Base-by-base conservation (phyloP, 225 moss, liverwort and hornwort species). In the Pseudoscleropodium purum region DNA sequence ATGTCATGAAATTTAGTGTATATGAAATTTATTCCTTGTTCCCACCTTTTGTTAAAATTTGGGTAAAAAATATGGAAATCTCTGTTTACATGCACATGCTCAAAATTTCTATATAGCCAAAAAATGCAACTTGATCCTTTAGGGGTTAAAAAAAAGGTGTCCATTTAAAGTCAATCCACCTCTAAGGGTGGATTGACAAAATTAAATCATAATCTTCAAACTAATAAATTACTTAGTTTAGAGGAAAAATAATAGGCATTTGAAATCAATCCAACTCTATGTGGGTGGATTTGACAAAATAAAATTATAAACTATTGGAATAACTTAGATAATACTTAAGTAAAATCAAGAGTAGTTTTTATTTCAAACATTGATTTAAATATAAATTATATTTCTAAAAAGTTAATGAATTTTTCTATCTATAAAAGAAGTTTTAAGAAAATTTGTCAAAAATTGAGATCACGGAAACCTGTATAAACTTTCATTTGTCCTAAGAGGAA, bases 391-490 rank as follows among this genome's bases (percentile, higher is more conserved):
- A 72, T 41, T 41, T 41, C 9, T 1, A 8, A 0, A 45, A 29
- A 73, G 5, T 10, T 17, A 29, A 43, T 17, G 27, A 73, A 2
- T 9, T 9, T 43, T 45, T 27, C 3, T 45, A 17, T 73, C 3
- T 43, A 41, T 7, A 15, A 37, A 21, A 68, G 4, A 24, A 21
- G 0, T 23, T 68, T 21, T 2, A 13, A n/a, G 23, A 7, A 25
- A 2, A 0, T n/a, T 6, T 11, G 1, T 4, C 26, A 72, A 7
- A 21, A 72, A 72, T 41, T 41, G 41, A 72, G 9, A 43, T 29
- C 2, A 27, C 29, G 10, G 10, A 7, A 73, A 43, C 3, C 0
- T 45, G 0, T 17, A 2, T 0, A 5, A 73, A 73, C 17, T 25
- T 72, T 26, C 8, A 41, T 73, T 69, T 29, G 3, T 45, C 29